These are phyloP conservation scores for Chytridiales sp. DNA, from an alignment of 371 early-diverging fungal genomes.

Conservation along the genomic window DNA sequence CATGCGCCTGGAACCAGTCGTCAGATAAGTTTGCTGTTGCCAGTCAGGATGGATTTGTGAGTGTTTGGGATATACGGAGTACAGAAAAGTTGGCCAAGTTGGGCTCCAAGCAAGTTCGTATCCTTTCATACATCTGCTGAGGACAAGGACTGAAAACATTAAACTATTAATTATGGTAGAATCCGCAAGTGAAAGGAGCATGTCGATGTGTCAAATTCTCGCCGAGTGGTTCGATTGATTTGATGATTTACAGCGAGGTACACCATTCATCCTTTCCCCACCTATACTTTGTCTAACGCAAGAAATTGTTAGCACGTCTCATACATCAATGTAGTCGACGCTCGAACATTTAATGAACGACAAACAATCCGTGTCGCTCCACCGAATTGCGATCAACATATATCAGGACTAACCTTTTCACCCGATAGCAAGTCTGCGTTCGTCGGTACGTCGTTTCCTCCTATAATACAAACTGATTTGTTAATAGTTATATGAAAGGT, in stretches of 20 bases:
- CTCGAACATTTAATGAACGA: slow-evolving; percentile 73
- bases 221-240: slow-evolving; percentile 74
- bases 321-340: slow-evolving; percentile 81
- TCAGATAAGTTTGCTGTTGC: slow-evolving; percentile 77
- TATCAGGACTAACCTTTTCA: slow-evolving; percentile 75
- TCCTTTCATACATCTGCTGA: background rate
- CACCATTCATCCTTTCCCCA: background rate
- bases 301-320: slow-evolving; percentile 63
- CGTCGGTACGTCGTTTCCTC: slow-evolving; percentile 59
- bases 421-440: slow-evolving; percentile 75
- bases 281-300: background rate
- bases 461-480: background rate
- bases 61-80: slow-evolving; percentile 73
- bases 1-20: slow-evolving; percentile 78
- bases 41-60: slow-evolving; percentile 76
- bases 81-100: slow-evolving; percentile 58
- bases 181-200: slow-evolving; percentile 74
- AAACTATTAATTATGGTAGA: slow-evolving; percentile 23
- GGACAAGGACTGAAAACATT: no score
- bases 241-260: slow-evolving; percentile 79
- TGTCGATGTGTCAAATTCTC: slow-evolving; percentile 83
- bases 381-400: slow-evolving; percentile 65
- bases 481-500: slow-evolving; percentile 29
- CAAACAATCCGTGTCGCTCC: slow-evolving; percentile 64
- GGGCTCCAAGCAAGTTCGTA: slow-evolving; percentile 55